Evolutionary conservation across 2,329 filamentous ascomycete species (phyloP).

Genomic region (Xylogone sp.): DNA sequence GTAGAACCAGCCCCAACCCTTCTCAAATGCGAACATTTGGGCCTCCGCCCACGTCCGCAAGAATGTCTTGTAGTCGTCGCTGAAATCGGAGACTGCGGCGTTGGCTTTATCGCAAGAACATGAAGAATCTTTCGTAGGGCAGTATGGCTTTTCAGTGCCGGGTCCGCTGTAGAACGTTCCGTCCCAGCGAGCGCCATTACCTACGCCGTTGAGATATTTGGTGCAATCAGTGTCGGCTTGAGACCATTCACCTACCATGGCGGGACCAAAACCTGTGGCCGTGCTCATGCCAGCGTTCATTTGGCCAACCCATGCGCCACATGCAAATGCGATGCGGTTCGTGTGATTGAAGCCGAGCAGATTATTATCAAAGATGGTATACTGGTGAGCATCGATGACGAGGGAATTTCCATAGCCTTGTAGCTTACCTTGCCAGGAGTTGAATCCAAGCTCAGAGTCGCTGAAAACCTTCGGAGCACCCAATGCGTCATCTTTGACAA

Average conservation of each 20-base stretch:
- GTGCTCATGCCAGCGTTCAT: conserved; percentile 68
- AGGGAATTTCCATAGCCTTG: conserved; percentile 66
- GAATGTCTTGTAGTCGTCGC: conserved; percentile 75
- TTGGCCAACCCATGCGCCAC: conserved; percentile 81
- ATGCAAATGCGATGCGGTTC: conserved; percentile 83
- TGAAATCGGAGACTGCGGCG: conserved; percentile 65
- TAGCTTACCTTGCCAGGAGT: conserved; percentile 85
- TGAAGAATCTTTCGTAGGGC: conserved; percentile 59
- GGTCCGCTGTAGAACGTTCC: conserved; percentile 72
- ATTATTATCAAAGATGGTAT: conserved; percentile 93
- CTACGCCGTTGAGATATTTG: conserved; percentile 81
- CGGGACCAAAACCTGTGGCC: conserved; percentile 81
- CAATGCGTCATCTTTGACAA: conserved; percentile 75
- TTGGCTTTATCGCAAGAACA: conserved; percentile 79
- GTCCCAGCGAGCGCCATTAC: conserved; percentile 85
- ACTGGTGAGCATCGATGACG: conserved; percentile 93
- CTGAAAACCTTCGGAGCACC: conserved; percentile 76
- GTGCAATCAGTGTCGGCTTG: conserved; percentile 97
- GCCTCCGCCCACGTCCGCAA: conserved; percentile 88
- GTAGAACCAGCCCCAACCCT: conserved; percentile 97
- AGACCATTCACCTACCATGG: conserved; percentile 93
- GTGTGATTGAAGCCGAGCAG: conserved; percentile 80
- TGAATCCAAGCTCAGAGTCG: conserved; percentile 85
- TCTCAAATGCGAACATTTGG: conserved; percentile 93
- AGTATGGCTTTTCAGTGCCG: conserved; percentile 55